These are phyloP conservation scores for Fusarium sarcochroum DNA, from an alignment of 2,329 filamentous ascomycete species.

Conservation along the genomic window DNA sequence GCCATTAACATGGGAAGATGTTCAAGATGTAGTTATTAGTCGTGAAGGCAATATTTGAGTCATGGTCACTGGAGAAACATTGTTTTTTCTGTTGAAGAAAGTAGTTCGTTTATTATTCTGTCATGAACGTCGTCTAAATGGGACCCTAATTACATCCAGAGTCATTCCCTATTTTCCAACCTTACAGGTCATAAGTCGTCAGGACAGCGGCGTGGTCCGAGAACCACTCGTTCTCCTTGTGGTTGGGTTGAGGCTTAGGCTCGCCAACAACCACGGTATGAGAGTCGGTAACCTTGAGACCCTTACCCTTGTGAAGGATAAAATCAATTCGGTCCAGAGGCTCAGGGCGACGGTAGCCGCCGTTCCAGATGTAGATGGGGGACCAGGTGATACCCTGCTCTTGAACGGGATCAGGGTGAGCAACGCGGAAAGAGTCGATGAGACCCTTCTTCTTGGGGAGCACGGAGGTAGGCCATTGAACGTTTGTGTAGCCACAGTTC, in stretches of 20 bases:
- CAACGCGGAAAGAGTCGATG: constrained; percentile 58
- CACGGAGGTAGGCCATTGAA: constrained; percentile 58
- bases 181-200: constrained; percentile 48
- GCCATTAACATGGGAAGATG: too few relatives aligned
- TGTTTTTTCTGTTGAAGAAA: too few relatives aligned
- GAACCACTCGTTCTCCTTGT: constrained; percentile 58
- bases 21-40: neutral
- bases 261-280: constrained; percentile 52
- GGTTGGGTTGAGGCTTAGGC: constrained; percentile 53
- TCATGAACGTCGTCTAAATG: constrained; percentile 21
- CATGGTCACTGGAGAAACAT: too few relatives aligned
- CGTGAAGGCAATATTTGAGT: neutral
- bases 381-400: constrained; percentile 59
- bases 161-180: neutral
- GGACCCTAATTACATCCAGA: neutral
- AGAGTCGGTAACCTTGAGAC: constrained; percentile 51
- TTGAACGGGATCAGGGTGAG: constrained; percentile 53
- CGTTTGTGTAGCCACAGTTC: constrained; percentile 54
- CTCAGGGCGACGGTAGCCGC: constrained; percentile 54
- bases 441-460: constrained; percentile 54
- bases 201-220: constrained; percentile 57
- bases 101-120: constrained; percentile 10
- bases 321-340: constrained; percentile 61
- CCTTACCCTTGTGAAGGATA: constrained; percentile 56
- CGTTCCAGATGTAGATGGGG: constrained; percentile 55